Base-by-base conservation (phyloP, 306 rosid genomes). In the Styphnolobium japonicum region DNA sequence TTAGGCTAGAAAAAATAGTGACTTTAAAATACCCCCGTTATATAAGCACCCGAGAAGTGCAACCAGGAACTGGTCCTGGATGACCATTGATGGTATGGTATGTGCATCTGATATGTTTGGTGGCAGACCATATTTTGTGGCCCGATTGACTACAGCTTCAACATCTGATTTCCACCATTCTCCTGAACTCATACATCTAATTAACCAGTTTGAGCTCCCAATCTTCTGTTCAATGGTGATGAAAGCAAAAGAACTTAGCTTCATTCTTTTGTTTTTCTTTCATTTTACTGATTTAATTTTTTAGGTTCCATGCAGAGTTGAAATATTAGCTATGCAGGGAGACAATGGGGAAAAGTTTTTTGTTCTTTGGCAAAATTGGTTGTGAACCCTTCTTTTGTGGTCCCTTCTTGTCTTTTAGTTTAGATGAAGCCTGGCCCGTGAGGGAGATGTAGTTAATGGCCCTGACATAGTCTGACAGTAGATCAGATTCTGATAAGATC, bases 121-220 rank as follows among this genome's bases (percentile, higher is more conserved):
- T 15, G 95, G 91, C 16, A 78, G 8, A 42, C 98, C 95, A 42
- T 87, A 60, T 48, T 40, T 52, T 37, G 37, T 55, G 7, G 93
- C 73, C 43, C 90, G 83, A 51, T 88, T 52, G 19, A 93, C 56
- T 63, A 91, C 89, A 15, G 83, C 90, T 76, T 91, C 98, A 69
- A 90, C 93, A 45, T 93, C 95, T 66, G 86, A 77, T 77, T 91
- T 93, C 97, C 97, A 88, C 98, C 93, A 93, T 78, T 93, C 92
- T 4, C 88, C 93, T 91, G 0, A 81, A 56, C 61, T 65, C 73
- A 36, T 66, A 23, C n/a, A n/a, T n/a, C n/a, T n/a, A n/a, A n/a
- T n/a, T n/a, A n/a, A n/a, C n/a, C n/a, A n/a, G n/a, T n/a, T n/a
- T n/a, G n/a, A n/a, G n/a, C n/a, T n/a, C n/a, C n/a, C n/a, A n/a